These are phyloP conservation scores for Exophiala bonariae DNA, from an alignment of 2,329 filamentous ascomycete genomes.

Conservation along the genomic window DNA sequence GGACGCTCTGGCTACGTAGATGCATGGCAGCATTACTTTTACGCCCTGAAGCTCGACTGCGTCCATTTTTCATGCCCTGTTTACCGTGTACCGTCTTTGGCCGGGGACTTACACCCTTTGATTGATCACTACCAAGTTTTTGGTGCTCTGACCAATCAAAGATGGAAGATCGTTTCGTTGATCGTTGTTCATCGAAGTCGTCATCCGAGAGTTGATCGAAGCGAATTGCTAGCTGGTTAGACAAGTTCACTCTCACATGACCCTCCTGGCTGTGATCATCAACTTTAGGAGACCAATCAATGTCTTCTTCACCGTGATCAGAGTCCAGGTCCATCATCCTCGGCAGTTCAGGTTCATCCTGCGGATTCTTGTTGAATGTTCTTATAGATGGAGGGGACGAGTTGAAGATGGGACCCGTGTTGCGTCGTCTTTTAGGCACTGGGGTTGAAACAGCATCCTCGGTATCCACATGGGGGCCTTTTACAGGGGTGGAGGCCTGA, in stretches of 20 bases:
- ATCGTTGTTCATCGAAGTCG: constrained; percentile 28
- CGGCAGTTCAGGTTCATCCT: constrained; percentile 19
- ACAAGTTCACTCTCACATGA: neutral
- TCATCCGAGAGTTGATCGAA: constrained; percentile 19
- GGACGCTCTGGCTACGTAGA: constrained; percentile 66
- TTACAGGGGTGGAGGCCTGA: constrained; percentile 20
- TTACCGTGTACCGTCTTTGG: constrained; percentile 66
- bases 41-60: constrained; percentile 58
- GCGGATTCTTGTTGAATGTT: constrained; percentile 6
- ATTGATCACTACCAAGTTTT: constrained; percentile 52
- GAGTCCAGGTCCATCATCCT: constrained; percentile 17
- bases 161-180: constrained; percentile 52
- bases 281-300: constrained; percentile 26
- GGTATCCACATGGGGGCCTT: constrained; percentile 10
- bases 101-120: constrained; percentile 53
- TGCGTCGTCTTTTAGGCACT: constrained; percentile 13
- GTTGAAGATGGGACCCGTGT: constrained; percentile 8
- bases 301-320: constrained; percentile 16
- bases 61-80: constrained; percentile 56
- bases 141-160: constrained; percentile 67
- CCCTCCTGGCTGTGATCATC: constrained; percentile 1
- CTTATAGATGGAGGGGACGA: constrained; percentile 18
- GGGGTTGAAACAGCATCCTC: constrained; percentile 21
- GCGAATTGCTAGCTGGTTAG: constrained; percentile 9
- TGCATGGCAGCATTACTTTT: constrained; percentile 61